Conservation (phyloP, 148 eudicot species). For the Limonium bicolor region DNA sequence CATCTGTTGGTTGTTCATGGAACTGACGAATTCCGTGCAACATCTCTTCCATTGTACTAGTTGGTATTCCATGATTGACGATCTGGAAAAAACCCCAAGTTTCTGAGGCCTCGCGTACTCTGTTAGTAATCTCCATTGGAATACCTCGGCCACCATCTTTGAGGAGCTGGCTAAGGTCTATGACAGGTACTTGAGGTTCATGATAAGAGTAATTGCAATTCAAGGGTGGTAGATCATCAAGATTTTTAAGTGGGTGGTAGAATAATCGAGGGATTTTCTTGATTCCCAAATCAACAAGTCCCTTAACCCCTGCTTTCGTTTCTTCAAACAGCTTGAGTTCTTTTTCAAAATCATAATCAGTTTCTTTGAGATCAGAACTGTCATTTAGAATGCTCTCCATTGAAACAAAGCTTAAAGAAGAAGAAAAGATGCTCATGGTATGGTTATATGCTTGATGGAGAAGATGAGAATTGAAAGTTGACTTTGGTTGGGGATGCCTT, state of each 20-base stretch:
- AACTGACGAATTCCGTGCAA: constrained; percentile 10
- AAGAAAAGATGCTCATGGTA: too few relatives aligned
- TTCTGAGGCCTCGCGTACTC: constrained; percentile 4
- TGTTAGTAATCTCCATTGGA: neutral
- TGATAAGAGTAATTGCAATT: too few relatives aligned
- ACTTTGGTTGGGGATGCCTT: too few relatives aligned
- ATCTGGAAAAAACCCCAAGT: constrained; percentile 3
- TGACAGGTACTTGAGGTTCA: constrained; percentile 15
- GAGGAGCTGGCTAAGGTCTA: constrained; percentile 13
- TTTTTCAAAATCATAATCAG: constrained; percentile 14
- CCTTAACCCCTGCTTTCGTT: constrained; percentile 36
- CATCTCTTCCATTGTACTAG: constrained; percentile 7
- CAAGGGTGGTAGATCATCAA: neutral
- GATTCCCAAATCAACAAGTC: constrained; percentile 20
- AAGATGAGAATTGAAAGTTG: too few relatives aligned
- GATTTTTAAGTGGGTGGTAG: constrained; percentile 15
- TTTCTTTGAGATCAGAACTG: too few relatives aligned
- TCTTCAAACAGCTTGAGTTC: constrained; percentile 21
- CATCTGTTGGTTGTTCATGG: constrained; percentile 6
- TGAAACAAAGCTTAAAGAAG: too few relatives aligned
- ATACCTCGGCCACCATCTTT: constrained; percentile 1
- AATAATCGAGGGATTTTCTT: constrained; percentile 22
- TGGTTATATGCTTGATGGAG: too few relatives aligned
- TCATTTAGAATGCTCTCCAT: too few relatives aligned
- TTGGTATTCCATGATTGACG: constrained; percentile 4